Evolutionary conservation across 371 early-diverging fungal species (phyloP), one percentile per base, ranked within the genome.

Genomic region (Circinella minor): DNA sequence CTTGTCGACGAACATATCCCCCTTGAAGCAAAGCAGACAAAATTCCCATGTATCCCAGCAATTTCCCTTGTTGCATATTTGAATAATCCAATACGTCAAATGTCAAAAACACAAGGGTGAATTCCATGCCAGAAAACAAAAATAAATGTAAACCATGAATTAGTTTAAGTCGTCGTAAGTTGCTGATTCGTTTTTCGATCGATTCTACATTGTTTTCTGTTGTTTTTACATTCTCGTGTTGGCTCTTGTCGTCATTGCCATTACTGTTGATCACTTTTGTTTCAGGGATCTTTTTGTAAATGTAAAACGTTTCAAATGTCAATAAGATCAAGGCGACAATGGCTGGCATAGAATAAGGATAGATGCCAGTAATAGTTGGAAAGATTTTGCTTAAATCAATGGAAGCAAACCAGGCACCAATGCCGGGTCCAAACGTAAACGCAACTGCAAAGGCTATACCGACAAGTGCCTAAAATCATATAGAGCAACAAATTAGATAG

Each of bases 41-140:
- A 34, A 98, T 87, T 34, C 98, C 99, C 62, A 98, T 92, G 70
- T 85, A 90, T 3, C 92, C 96, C 13, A 99, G 84, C 4, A 98
- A 79, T 67, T 84, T 86, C 4, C 99, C 99, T 79, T 99, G 98
- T 70, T 95, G 92, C 80, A 89, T 89, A 77, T 95, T 91, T 15
- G 88, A 86, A 69, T 94, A 99, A 55, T 88, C 82, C 68, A 96
- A 92, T 20, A 93, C 86, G 79, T 98, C 96, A 81, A 92, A 94
- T 0, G 98, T 96, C 77, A 98, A 83, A 76, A 98, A 99, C 0
- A 98, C 96, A 63, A 99, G 83, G 0, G 98, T 98, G 81, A 96
- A 99, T 80, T 99, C 99, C 95, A 99, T 96, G 8, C 98, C 99
- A 4, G 95, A 94, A 77, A 98, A 99, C 48, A 95, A 74, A 74